Percentiles rank a stretch among this genome's conserved stretches.
phyloP scores from a whole-genome alignment of 108 stramenopile genomes.

The Stephanodiscus triporus region DNA sequence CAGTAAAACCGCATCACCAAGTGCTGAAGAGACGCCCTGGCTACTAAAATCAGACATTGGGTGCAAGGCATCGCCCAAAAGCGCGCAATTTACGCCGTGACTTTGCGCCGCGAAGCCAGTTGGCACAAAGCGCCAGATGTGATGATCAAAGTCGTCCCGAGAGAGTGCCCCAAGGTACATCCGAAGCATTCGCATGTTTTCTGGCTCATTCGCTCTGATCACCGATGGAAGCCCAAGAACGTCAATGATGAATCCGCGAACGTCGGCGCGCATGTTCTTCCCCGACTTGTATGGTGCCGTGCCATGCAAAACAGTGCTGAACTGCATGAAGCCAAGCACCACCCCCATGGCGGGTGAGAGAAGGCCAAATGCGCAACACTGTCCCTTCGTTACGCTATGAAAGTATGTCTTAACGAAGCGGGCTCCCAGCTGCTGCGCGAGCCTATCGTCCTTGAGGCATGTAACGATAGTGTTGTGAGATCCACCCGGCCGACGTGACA shows the following conservation, averaged over 20 bases:
- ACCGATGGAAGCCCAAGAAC: background rate
- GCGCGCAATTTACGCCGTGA: conserved; percentile 1
- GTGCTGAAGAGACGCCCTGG: background rate
- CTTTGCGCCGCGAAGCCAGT: background rate
- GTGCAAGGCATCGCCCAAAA: conserved; percentile 12
- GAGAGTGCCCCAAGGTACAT: background rate
- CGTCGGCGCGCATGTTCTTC: no score
- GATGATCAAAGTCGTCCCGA: background rate
- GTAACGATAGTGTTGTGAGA: conserved; percentile 5
- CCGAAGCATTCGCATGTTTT: background rate
- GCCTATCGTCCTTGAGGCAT: background rate
- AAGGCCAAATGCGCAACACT: conserved; percentile 1
- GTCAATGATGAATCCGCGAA: background rate
- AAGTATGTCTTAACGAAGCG: conserved; percentile 6
- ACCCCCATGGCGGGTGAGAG: background rate
- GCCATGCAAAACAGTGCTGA: background rate
- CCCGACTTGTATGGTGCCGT: background rate
- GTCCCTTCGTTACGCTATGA: background rate
- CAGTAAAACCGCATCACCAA: background rate
- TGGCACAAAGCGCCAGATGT: conserved; percentile 1
- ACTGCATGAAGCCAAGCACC: conserved; percentile 5
- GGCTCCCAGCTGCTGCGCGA: background rate
- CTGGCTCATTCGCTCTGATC: background rate
- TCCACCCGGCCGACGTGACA: background rate
- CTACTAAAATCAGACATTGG: conserved; percentile 8